Base-by-base conservation (phyloP, 148 eudicot genomes). In the Silene uniflora region DNA sequence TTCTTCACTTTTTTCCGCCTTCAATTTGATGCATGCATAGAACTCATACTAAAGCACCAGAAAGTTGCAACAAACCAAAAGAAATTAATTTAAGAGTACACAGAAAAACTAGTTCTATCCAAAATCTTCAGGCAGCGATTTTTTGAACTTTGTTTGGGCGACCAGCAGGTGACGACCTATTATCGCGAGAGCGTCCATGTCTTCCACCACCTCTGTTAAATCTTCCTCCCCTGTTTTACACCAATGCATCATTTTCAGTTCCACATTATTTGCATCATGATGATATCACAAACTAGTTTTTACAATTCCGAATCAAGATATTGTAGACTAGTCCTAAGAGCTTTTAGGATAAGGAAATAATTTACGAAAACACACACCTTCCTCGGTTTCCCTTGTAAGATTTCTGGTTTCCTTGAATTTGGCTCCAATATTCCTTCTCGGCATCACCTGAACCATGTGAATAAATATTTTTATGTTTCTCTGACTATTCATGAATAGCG, bases 371-470 rank as follows among this genome's bases (percentile, higher is more conserved):
- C n/a, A 71, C 89, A 90, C 92, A 90, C 85, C 93, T 87, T 66
- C 86, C 84, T 84, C 47, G 64, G 55, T 80, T 75, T 79, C 87
- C 84, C 58, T 78, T 84, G 72, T 78, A 85, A 69, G 79, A 83
- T 22, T 79, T 86, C 79, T 91, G 93, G 72, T 73, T 73, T 23
- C 77, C 79, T 59, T 81, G 87, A 52, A 92, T 86, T 56, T 79
- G 80, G 81, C 78, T 85, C 99, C 99, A 95, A 76, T 92, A 95
- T 65, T 89, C 91, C 83, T 84, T 95, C 83, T 95, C 99, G 21
- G 96, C 92, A 23, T 90, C 91, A 72, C 96, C 98, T 95, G 59
- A 11, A 71, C 12, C 67, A 82, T 21, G 49, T 54, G 42, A 68
- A 56, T 16, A 52, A 52, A 52, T 16, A 52, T 49, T 13, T 35